Evolutionary conservation across 345 rosid genomes (phyloP).

Genomic region (Pugionium dolabratum): DNA sequence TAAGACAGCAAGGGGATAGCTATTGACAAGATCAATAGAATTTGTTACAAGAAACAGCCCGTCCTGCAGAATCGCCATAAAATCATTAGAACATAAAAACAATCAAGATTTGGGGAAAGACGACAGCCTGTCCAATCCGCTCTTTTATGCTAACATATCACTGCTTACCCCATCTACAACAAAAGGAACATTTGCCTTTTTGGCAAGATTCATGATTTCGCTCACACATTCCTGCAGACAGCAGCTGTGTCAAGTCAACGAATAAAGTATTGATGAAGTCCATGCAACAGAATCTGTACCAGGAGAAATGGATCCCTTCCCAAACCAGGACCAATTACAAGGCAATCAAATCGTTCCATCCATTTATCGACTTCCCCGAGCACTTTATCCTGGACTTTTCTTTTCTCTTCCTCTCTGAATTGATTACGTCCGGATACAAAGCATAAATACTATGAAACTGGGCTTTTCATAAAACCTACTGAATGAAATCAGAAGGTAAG

Average conservation of each 20-base stretch:
- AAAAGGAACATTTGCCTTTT: constrained; percentile 66
- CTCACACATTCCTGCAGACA: constrained; percentile 72
- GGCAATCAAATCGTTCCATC: constrained; percentile 96
- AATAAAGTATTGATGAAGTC: neutral
- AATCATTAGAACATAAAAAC: neutral
- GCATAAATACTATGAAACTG: neutral
- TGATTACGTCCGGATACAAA: constrained; percentile 24
- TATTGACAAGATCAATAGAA: constrained; percentile 64
- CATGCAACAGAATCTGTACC: constrained; percentile 44
- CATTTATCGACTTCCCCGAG: constrained; percentile 83
- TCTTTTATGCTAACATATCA: neutral
- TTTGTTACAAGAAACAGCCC: constrained; percentile 86
- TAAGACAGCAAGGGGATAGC: constrained; percentile 75
- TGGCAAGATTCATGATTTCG: constrained; percentile 73
- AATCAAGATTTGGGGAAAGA: neutral
- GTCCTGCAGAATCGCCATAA: constrained; percentile 48
- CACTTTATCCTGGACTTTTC: constrained; percentile 48
- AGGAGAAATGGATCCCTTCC: constrained; percentile 93
- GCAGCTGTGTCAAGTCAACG: neutral
- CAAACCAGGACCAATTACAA: constrained; percentile 95
- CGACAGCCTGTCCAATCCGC: neutral
- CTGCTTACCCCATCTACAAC: constrained; percentile 81
- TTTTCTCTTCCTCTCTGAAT: constrained; percentile 58
- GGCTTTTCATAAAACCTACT: neutral
- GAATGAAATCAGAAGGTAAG: neutral